Evolutionary conservation across 2,329 filamentous ascomycete genomes (phyloP).

Genomic region (Scolecobasidium constrictum): DNA sequence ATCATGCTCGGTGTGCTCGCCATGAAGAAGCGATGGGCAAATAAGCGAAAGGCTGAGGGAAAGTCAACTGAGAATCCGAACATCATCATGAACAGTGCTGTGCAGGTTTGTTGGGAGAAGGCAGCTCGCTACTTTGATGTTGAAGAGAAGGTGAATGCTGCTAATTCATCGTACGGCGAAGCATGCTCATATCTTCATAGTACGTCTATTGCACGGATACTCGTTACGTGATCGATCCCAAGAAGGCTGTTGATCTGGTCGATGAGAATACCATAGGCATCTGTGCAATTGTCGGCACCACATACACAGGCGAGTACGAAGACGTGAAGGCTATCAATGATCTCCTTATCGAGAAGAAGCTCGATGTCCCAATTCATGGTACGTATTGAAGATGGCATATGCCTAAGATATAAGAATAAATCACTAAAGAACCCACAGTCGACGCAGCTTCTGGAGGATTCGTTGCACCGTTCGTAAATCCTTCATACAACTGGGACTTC

Average conservation of each 20-base stretch:
- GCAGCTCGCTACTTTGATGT: slow-evolving; percentile 49
- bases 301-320: slow-evolving; percentile 93
- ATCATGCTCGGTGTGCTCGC: slow-evolving; percentile 76
- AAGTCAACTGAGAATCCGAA: slow-evolving; percentile 76
- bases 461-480: slow-evolving; percentile 81
- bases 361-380: slow-evolving; percentile 74
- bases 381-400: slow-evolving; percentile 5
- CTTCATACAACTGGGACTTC: slow-evolving; percentile 85
- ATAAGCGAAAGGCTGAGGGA: slow-evolving; percentile 70
- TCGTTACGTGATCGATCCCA: slow-evolving; percentile 53
- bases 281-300: slow-evolving; percentile 81
- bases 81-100: slow-evolving; percentile 89
- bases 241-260: slow-evolving; percentile 48
- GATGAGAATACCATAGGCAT: slow-evolving; percentile 79
- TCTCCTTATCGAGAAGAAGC: slow-evolving; percentile 59
- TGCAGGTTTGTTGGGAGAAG: slow-evolving; percentile 98
- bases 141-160: slow-evolving; percentile 52
- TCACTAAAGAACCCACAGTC: slow-evolving; percentile 34
- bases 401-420: no score
- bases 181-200: slow-evolving; percentile 22
- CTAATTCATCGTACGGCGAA: neutral
- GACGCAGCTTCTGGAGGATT: slow-evolving; percentile 90
- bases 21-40: slow-evolving; percentile 94
- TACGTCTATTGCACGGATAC: slow-evolving; percentile 52
- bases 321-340: slow-evolving; percentile 90